Base-by-base conservation (phyloP, 2,329 filamentous ascomycete species). In the Diaporthe batatas region DNA sequence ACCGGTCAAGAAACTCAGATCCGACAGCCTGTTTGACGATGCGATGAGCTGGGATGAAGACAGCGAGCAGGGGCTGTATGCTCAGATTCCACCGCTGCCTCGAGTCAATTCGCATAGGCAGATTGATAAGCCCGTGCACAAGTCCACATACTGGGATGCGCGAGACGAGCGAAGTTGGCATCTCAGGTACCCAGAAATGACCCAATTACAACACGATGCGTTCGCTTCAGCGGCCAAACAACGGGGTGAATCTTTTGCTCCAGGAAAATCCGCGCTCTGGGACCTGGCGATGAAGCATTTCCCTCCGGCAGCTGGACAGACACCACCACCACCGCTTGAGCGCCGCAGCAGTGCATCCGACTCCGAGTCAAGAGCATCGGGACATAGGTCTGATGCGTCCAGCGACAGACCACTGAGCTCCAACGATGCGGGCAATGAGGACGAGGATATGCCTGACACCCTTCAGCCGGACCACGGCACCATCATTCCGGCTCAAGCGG, bases 181-280 rank as follows among this genome's bases (percentile, higher is more conserved):
- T 75, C 82, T 91, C 5, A 79, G 88, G 67, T 92, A 92, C 76
- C 90, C 90, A 0, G 87, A 90, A 75, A 91, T 92, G 89, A 91
- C 87, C 0, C 86, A 89, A 71, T 82, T 89, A 8, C 89, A 92
- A 74, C 86, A 87, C 71, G 84, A 87, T 44, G 87, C 86, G 2
- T 91, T 91, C 79, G 81, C 83, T 23, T 79, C 84, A n/a, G 88
- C 87, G 21, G 89, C 89, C 1, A 77, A 81, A 42, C 81, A 81
- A 0, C 83, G 87, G 44, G 83, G 83, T 0, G 89, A 92, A 76
- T 81, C 84, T 25, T 92, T 92, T 69, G 81, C 80, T 0, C 87
- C 86, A 2, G 86, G 86, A 2, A 84, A 84, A 72, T 84, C 87
- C 2, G 82, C 82, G 0, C 79, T 91, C 29, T 91, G 88, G 89